A percentile compares a stretch with the other conserved stretches of the same genome.
Evolutionary conservation across 2,329 filamentous ascomycete species (phyloP).

Genomic region (Pseudogymnoascus sp.): DNA sequence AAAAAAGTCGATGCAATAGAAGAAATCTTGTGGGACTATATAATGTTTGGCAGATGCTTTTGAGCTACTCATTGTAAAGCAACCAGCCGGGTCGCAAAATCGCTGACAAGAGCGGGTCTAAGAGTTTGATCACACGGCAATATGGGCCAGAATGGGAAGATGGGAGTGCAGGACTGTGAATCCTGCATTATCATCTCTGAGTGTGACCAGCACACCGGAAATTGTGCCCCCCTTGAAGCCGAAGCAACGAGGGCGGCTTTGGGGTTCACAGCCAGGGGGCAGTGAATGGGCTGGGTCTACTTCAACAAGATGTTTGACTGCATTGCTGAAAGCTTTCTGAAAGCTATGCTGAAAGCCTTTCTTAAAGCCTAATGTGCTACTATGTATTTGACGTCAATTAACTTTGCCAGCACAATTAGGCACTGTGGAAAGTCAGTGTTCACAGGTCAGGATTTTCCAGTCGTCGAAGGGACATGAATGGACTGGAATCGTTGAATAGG

Average conservation of each 20-base stretch:
- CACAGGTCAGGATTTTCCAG: neutral
- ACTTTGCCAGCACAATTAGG: neutral
- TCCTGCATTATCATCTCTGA: neutral
- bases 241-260: neutral
- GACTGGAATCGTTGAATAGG: neutral
- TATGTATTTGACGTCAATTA: neutral
- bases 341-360: neutral
- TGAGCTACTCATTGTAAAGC: neutral
- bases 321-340: neutral
- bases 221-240: neutral
- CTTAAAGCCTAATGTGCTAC: neutral
- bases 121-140: neutral
- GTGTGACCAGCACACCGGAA: neutral
- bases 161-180: neutral
- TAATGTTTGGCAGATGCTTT: neutral
- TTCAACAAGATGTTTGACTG: neutral
- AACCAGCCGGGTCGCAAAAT: neutral
- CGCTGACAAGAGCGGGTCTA: neutral
- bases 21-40: neutral
- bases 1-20: slow-evolving; percentile 1
- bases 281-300: neutral
- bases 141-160: neutral
- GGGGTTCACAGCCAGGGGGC: neutral
- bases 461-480: neutral
- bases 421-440: neutral